A percentile compares a stretch with the other conserved stretches of the same genome.
Conservation (phyloP, 805 yeast genomes). For the Cyberlindnera meyerae region DNA sequence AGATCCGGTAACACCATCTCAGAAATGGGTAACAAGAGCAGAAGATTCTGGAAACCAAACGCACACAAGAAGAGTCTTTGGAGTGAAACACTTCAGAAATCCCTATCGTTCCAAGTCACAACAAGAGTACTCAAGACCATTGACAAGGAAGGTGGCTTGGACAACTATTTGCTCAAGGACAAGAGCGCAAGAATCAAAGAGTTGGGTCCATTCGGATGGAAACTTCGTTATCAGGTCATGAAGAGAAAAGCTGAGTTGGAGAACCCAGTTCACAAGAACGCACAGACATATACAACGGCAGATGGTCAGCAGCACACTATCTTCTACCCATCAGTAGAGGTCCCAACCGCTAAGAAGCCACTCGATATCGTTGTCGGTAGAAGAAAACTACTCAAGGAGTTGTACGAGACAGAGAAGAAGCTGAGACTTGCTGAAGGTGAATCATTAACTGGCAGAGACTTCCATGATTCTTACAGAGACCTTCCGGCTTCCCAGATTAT, state of each 20-base stretch:
- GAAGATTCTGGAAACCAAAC: slow-evolving; percentile 80
- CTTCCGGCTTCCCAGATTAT: slow-evolving; percentile 46
- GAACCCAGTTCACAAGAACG: slow-evolving; percentile 35
- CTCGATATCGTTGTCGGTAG: slow-evolving; percentile 56
- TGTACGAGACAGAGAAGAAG: slow-evolving; percentile 47
- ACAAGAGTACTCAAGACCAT: slow-evolving; percentile 82
- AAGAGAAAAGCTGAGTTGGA: slow-evolving; percentile 36
- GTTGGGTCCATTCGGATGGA: slow-evolving; percentile 91
- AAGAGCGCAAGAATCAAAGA: slow-evolving; percentile 88
- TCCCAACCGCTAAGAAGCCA: slow-evolving; percentile 36
- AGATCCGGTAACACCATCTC: slow-evolving; percentile 74
- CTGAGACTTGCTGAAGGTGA: slow-evolving; percentile 40
- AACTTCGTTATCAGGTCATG: slow-evolving; percentile 71
- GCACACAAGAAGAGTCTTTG: slow-evolving; percentile 70
- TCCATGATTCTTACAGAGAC: slow-evolving; percentile 36
- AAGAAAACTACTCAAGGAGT: slow-evolving; percentile 50
- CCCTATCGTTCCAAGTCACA: slow-evolving; percentile 55
- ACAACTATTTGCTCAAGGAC: slow-evolving; percentile 80
- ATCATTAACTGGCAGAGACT: slow-evolving; percentile 41
- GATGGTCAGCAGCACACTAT: slow-evolving; percentile 36
- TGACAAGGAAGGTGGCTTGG: slow-evolving; percentile 92
- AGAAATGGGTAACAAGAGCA: slow-evolving; percentile 67
- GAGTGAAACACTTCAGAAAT: slow-evolving; percentile 69
- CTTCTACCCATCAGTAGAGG: slow-evolving; percentile 40
- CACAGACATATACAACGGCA: slow-evolving; percentile 29